Base-by-base conservation (phyloP, 2,329 filamentous ascomycete species). In the Aspergillus tamarii region DNA sequence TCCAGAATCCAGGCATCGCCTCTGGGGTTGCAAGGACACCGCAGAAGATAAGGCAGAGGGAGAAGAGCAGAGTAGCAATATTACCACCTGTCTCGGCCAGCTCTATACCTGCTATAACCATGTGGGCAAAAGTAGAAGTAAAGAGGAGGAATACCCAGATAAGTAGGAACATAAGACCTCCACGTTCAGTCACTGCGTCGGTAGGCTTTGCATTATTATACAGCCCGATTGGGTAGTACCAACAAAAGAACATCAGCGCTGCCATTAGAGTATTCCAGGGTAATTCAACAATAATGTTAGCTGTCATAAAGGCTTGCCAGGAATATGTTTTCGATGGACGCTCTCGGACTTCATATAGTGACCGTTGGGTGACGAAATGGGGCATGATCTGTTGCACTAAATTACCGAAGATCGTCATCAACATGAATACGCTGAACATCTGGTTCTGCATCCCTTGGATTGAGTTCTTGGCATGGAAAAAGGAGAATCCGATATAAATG, bases 371-470 rank as follows among this genome's bases (percentile, higher is more conserved):
- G 57, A 86, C 80, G 71, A 88, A 88, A 36, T 84, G 77, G 1
- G 86, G 86, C 78, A 87, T 86, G 66, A 87, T 86, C 68, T 86
- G 78, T 62, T 81, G 78, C 7, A 78, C 75, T 56, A 81, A 65
- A 63, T 80, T 79, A 58, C 90, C 90, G 74, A 96, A 96, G 72
- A 96, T 87, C 43, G 89, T 94, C 61, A 91, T 82, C 60, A 94
- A 80, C 85, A 94, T 91, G 85, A 96, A 96, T 68, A 96, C 90
- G 75, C 88, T 85, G 74, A 96, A 96, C 88, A 94, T 92, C 75
- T 95, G 92, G 80, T 96, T 95, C 78, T 94, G 91, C 6, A 96
- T 83, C 65, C 92, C 93, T 75, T 94, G 91, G 41, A 90, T 85
- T 39, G 87, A 89, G 80, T 92, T 90, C 36, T 87, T 84, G 1